A percentile compares a stretch with the other conserved stretches of the same genome.
phyloP scores from a whole-genome alignment of 768 basidiomycete genomes.

The Lactarius vividus region DNA sequence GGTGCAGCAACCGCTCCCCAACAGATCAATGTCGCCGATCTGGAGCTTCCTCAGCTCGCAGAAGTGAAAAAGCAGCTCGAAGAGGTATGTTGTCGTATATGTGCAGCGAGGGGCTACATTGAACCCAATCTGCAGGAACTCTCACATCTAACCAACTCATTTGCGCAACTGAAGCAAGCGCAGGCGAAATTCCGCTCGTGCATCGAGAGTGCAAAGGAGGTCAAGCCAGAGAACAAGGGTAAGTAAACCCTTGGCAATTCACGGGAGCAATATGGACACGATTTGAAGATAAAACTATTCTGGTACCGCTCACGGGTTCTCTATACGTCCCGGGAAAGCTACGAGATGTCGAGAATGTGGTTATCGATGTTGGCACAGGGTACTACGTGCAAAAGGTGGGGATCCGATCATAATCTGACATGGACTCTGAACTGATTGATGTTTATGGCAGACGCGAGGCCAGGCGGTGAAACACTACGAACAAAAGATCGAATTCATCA shows the following conservation, averaged over 20 bases:
- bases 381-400: constrained; percentile 93
- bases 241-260: background rate
- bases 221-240: constrained; percentile 70
- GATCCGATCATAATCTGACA: background rate
- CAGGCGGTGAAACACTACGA: constrained; percentile 83
- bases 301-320: constrained; percentile 92
- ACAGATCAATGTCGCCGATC: constrained; percentile 75
- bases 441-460: constrained; percentile 63
- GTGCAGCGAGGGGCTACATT: background rate
- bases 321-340: constrained; percentile 94
- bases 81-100: constrained; percentile 46
- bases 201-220: constrained; percentile 72
- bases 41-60: constrained; percentile 81
- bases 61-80: constrained; percentile 92
- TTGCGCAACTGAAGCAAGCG: constrained; percentile 88
- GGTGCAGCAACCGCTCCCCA: constrained; percentile 42
- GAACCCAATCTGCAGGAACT: constrained; percentile 61
- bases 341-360: constrained; percentile 77
- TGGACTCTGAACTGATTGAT: background rate
- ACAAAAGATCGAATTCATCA: constrained; percentile 77
- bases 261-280: background rate
- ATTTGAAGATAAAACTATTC: constrained; percentile 71
- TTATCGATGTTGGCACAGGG: constrained; percentile 94
- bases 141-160: constrained; percentile 86
- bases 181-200: constrained; percentile 91